Evolutionary conservation across 2,329 filamentous ascomycete genomes (phyloP).

Genomic region (Chrysoporthe deuterocubensis): DNA sequence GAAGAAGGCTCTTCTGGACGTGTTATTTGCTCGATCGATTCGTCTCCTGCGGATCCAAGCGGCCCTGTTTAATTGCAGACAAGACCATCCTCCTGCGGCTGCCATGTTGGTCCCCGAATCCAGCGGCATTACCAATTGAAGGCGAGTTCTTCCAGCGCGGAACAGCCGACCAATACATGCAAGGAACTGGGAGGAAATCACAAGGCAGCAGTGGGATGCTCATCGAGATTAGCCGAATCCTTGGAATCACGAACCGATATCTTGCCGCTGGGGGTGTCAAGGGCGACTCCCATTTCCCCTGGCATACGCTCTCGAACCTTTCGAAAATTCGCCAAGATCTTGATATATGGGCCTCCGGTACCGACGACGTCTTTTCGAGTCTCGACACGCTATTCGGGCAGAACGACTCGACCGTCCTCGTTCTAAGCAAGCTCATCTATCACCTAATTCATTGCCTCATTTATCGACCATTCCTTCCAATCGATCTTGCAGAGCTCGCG

Average conservation of each 20-base stretch:
- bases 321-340: constrained; percentile 86
- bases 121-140: constrained; percentile 66
- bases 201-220: constrained; percentile 81
- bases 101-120: constrained; percentile 72
- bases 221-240: constrained; percentile 81
- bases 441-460: constrained; percentile 86
- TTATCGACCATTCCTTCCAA: constrained; percentile 84
- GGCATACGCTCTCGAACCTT: constrained; percentile 83
- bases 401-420: constrained; percentile 75
- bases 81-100: constrained; percentile 75
- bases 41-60: constrained; percentile 77
- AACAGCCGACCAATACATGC: constrained; percentile 75
- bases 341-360: constrained; percentile 83
- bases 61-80: constrained; percentile 80
- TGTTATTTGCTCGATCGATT: constrained; percentile 89
- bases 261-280: constrained; percentile 84
- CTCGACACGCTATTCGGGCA: constrained; percentile 77
- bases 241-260: constrained; percentile 83
- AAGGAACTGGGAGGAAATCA: constrained; percentile 69
- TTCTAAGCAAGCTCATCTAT: constrained; percentile 85
- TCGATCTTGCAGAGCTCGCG: constrained; percentile 79
- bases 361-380: constrained; percentile 77
- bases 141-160: constrained; percentile 81
- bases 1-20: constrained; percentile 84
- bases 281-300: constrained; percentile 87